phyloP scores from a whole-genome alignment of 2,329 filamentous ascomycete species.

The Helotiales sp. region DNA sequence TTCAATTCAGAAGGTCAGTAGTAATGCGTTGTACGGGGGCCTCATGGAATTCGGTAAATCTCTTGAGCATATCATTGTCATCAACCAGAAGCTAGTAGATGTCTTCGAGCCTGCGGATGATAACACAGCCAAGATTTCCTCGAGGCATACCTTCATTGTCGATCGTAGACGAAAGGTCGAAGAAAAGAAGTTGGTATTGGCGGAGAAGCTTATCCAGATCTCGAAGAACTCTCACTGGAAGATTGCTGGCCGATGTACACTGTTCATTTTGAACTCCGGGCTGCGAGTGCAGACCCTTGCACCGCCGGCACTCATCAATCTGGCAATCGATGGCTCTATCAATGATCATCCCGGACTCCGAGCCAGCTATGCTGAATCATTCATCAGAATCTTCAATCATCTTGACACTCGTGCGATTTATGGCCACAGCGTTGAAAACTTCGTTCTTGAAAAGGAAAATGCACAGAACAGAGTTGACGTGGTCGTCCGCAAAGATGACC shows the following conservation, averaged over 20 bases:
- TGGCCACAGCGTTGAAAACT: conserved; percentile 85
- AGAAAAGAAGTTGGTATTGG: conserved; percentile 78
- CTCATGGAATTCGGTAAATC: conserved; percentile 91
- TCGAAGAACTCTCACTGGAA: conserved; percentile 92
- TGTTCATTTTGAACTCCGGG: conserved; percentile 89
- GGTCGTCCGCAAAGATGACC: conserved; percentile 73
- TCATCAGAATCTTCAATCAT: conserved; percentile 78
- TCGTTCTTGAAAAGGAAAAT: conserved; percentile 78
- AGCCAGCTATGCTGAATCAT: conserved; percentile 78
- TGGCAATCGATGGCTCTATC: conserved; percentile 82
- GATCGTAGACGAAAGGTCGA: conserved; percentile 80
- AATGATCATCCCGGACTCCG: conserved; percentile 89
- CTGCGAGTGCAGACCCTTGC: conserved; percentile 91
- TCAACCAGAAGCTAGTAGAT: conserved; percentile 73
- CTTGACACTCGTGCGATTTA: conserved; percentile 87
- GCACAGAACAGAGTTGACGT: conserved; percentile 79
- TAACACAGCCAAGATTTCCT: conserved; percentile 60
- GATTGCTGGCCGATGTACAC: conserved; percentile 85
- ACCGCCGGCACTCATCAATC: conserved; percentile 78
- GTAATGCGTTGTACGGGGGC: conserved; percentile 75
- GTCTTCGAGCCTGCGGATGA: conserved; percentile 73
- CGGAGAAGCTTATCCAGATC: conserved; percentile 78
- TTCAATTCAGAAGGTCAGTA: conserved; percentile 88
- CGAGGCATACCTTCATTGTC: conserved; percentile 75
- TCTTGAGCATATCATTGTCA: conserved; percentile 82